Percentiles rank a stretch among this genome's conserved stretches.
These are phyloP conservation scores for Schizophyllum commune DNA, from an alignment of 1,284 basidiomycete genomes.

Conservation along the genomic window DNA sequence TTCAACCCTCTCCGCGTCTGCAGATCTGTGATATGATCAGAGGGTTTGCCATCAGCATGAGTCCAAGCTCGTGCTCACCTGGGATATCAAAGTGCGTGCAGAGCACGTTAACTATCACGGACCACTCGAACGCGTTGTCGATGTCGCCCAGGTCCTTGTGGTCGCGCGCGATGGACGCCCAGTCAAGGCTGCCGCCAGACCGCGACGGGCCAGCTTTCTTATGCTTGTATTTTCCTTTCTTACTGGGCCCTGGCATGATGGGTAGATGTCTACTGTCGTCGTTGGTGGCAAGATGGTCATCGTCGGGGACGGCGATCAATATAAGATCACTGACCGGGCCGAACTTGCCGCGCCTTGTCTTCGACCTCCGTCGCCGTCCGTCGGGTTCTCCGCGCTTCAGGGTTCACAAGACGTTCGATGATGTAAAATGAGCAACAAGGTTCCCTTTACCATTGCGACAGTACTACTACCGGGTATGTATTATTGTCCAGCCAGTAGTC, in stretches of 20 bases:
- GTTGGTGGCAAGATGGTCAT: too few relatives aligned
- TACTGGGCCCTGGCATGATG: conserved; percentile 12
- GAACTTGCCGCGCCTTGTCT: too few relatives aligned
- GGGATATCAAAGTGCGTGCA: conserved; percentile 45
- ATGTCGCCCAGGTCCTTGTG: conserved; percentile 29
- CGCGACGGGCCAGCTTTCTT: conserved; percentile 1
- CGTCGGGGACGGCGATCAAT: background rate
- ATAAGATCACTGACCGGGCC: too few relatives aligned
- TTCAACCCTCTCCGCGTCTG: conserved; percentile 49
- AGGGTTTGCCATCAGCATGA: background rate
- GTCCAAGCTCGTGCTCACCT: conserved; percentile 27
- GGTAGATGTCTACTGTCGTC: conserved; percentile 10
- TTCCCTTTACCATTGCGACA: too few relatives aligned
- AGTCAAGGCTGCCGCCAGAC: background rate
- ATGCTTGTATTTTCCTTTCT: conserved; percentile 6
- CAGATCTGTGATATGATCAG: conserved; percentile 34
- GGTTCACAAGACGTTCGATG: background rate
- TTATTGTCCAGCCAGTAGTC: too few relatives aligned
- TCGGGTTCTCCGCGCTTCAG: background rate
- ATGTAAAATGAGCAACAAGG: background rate
- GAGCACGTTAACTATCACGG: conserved; percentile 34
- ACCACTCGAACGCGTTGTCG: conserved; percentile 44
- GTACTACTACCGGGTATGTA: too few relatives aligned
- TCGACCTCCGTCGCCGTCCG: background rate
- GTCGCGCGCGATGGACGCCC: conserved; percentile 17